Evolutionary conservation across 768 basidiomycete species (phyloP), one percentile per base, ranked within the genome.

Genomic region (Panaeolus papilionaceus): DNA sequence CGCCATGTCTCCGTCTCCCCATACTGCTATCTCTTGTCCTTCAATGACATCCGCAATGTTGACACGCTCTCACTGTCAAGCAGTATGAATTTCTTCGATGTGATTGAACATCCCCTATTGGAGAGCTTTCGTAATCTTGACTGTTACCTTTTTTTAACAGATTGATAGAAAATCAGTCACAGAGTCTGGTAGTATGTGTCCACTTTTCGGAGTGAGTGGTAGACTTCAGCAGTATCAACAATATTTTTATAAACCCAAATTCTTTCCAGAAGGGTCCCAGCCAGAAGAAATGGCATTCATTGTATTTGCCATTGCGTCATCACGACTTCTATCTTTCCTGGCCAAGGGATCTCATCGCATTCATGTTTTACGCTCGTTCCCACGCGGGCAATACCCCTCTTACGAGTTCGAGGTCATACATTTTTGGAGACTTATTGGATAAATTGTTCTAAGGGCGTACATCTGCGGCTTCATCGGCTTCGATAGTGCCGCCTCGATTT

Each of bases 61-160:
- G 54, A 28, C 54, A 58, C 47, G 23, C 26, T 58, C 54, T 14
- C 54, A 58, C 54, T 58, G 54, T 58, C 54, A 58, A 7, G 33
- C 28, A 58, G 54, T 16, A 16, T 42, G 16, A 16, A 11, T 58
- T 7, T 58, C 54, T 28, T 16, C 26, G 54, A 28, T 7, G 16
- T 4, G 14, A 16, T 33, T 11, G 4, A 2, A 14, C 54, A 18
- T 58, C 54, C 54, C 54, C 54, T 58, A 37, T 33, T 58, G 54
- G 28, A 28, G 26, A 58, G 54, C 26, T 14, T 51, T 51, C 28
- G 4, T 51, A 9, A 9, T 23, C 20, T 51, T 51, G 49, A 51
- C 10, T 28, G 49, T 28, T 8, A 51, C 49, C 23, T 4, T 20
- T 47, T 47, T 47, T 47, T 16, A 16, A n/a, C 18, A 8, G 18